Evolutionary conservation across 176 grass and related monocot species (phyloP), one percentile per base, ranked within the genome.

Genomic region (Tillandsia fasciculata): DNA sequence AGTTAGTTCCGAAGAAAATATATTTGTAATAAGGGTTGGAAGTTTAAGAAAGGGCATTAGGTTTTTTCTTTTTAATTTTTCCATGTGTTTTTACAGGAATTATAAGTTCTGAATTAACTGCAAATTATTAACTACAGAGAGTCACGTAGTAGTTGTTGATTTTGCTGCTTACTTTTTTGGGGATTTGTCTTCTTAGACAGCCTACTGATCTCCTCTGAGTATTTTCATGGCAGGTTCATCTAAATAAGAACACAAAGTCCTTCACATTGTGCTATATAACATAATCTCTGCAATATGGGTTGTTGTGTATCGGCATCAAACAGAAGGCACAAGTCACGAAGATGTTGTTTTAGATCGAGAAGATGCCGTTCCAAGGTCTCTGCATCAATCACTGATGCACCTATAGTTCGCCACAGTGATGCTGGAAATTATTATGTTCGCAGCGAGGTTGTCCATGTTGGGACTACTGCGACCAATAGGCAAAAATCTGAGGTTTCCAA

Each of bases 311-410:
- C 89, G 64, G 68, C 26, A 69, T 80, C 85, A 42, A 88, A 61
- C 47, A 83, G 72, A 83, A 85, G 76, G 9, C 61, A 47, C 56
- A 87, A 57, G 47, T 67, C 82, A 2, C 70, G 73, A 48, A 91
- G 75, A 23, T 56, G 74, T 26, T 87, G 79, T 26, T 72, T 71
- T 67, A 74, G 82, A 71, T 92, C 82, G 61, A 76, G 77, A 66
- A 83, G 76, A 50, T 84, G 70, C 70, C 79, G 75, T 0, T 74
- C 89, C 49, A 99, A 93, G 69, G 66, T 99, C 66, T 85, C 91
- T 10, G 66, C 82, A 61, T 86, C 85, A 14, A 69, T 79, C 50
- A 75, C 79, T 20, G 86, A 89, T 74, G 72, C 77, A 10, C 81
- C 82, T 57, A 54, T 74, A 5, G 72, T 83, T 72, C 75, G 82